These are phyloP conservation scores for Emiliania huxleyi DNA, from an alignment of 78 protist genomes.

Conservation along the genomic window DNA sequence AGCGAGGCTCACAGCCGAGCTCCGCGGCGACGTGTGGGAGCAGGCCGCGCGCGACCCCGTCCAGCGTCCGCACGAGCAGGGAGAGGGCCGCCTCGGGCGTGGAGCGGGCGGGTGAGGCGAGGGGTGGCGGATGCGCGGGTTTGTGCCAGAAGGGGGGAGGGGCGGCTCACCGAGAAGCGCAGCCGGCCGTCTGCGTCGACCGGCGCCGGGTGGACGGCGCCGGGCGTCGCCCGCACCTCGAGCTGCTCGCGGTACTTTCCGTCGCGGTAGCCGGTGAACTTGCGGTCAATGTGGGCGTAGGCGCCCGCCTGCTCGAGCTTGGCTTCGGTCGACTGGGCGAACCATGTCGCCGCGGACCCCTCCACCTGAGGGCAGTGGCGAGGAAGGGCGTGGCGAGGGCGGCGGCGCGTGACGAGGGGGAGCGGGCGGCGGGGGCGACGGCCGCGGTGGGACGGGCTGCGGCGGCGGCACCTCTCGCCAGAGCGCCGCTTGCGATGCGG, in stretches of 20 bases:
- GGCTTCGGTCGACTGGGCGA: not conserved
- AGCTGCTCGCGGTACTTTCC: slow-evolving; percentile 16
- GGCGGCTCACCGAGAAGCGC: too few species aligned
- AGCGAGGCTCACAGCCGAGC: not conserved
- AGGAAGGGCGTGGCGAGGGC: too few species aligned
- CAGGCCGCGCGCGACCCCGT: not conserved
- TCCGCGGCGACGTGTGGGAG: not conserved
- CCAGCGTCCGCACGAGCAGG: not conserved
- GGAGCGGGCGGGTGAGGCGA: too few species aligned
- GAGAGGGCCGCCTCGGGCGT: not conserved
- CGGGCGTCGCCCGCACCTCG: not conserved
- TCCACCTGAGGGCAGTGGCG: too few species aligned
- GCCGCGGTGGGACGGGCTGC: too few species aligned
- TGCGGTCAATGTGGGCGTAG: slow-evolving; percentile 21
- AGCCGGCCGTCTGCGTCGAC: not conserved
- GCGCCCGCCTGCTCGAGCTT: not conserved
- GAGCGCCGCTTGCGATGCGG: not conserved
- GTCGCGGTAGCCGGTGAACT: not conserved
- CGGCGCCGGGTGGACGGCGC: not conserved
- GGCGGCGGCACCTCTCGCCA: too few species aligned
- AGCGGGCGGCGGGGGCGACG: not conserved
- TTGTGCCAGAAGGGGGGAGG: not conserved
- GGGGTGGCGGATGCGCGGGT: too few species aligned
- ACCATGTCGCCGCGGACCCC: not conserved
- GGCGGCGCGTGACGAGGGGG: too few species aligned